These are phyloP conservation scores for Fragilaria radians DNA, from an alignment of 108 stramenopile genomes.

Conservation along the genomic window DNA sequence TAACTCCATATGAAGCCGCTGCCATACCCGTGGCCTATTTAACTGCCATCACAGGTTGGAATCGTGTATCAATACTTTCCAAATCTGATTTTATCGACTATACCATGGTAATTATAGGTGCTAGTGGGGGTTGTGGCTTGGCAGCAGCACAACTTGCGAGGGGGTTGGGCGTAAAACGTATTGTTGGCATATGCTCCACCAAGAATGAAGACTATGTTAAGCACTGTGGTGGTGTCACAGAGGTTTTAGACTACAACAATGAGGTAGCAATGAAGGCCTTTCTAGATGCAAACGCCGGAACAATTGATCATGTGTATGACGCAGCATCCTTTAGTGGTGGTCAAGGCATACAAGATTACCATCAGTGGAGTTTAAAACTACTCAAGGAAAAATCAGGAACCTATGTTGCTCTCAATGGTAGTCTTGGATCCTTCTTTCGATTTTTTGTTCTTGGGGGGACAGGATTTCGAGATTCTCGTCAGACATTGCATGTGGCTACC, in stretches of 20 bases:
- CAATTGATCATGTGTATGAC: slow-evolving; percentile 38
- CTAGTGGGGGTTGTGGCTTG: slow-evolving; percentile 42
- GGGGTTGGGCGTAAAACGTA: slow-evolving; percentile 22
- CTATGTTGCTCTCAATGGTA: neutral
- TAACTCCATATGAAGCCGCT: slow-evolving; percentile 18
- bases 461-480: neutral
- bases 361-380: neutral
- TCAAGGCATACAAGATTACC: slow-evolving; percentile 34
- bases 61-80: neutral
- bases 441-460: neutral
- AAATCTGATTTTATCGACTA: neutral
- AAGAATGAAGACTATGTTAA: slow-evolving; percentile 36
- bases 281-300: slow-evolving; percentile 19
- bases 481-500: neutral
- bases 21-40: slow-evolving; percentile 24
- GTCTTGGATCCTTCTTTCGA: neutral
- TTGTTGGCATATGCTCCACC: slow-evolving; percentile 40
- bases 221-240: slow-evolving; percentile 5
- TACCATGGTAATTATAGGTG: slow-evolving; percentile 5
- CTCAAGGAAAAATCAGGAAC: neutral
- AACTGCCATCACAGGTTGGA: slow-evolving; percentile 13
- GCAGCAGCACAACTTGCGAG: slow-evolving; percentile 34
- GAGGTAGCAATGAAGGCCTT: slow-evolving; percentile 17
- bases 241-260: slow-evolving; percentile 30
- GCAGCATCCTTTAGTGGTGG: slow-evolving; percentile 35